Evolutionary conservation across 148 eudicot species (phyloP).

Genomic region (Bassia scoparia): DNA sequence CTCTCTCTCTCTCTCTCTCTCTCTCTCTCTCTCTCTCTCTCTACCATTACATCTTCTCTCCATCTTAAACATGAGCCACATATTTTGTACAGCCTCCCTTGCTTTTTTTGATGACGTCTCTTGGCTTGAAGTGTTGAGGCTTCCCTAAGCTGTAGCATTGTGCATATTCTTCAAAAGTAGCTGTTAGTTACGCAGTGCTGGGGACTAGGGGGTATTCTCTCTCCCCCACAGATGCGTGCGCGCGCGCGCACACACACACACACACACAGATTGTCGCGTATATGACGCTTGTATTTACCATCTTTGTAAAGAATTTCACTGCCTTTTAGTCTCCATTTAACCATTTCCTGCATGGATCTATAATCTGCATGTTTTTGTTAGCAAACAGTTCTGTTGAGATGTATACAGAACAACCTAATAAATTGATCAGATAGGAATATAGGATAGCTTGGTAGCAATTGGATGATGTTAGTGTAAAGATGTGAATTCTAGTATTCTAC

Average conservation of each 20-base stretch:
- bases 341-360: neutral
- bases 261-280: too few species aligned
- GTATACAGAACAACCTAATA: neutral
- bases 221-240: too few species aligned
- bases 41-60: too few species aligned
- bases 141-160: constrained; percentile 8
- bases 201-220: constrained; percentile 14
- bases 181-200: neutral
- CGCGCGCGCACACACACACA: too few species aligned
- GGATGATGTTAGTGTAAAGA: too few species aligned
- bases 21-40: neutral
- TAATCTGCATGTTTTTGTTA: neutral
- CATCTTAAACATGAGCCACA: constrained; percentile 10
- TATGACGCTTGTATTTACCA: neutral
- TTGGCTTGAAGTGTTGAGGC: constrained; percentile 8
- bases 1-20: neutral
- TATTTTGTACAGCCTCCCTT: constrained; percentile 11
- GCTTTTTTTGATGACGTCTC: constrained; percentile 4
- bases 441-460: too few species aligned
- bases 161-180: constrained; percentile 10
- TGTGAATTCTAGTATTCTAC: too few species aligned
- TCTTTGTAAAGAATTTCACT: neutral
- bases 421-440: too few species aligned
- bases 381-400: neutral
- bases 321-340: neutral